Conservation (phyloP, 495 filamentous ascomycete species). For the Glonium stellatum region DNA sequence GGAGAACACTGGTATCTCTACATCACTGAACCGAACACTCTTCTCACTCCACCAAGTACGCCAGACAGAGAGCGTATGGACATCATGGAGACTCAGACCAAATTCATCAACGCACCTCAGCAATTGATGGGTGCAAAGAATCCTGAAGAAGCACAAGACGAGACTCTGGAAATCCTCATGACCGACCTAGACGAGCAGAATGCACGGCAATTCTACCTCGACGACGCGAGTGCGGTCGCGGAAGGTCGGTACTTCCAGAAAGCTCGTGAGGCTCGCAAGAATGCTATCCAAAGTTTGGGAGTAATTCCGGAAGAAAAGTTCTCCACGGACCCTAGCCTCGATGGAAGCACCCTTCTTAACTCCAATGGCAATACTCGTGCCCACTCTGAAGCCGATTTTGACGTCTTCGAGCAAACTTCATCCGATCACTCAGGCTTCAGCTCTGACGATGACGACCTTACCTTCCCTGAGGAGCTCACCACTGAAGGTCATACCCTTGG, state of each 20-base stretch:
- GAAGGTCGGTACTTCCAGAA: slow-evolving; percentile 64
- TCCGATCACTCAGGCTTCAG: slow-evolving; percentile 59
- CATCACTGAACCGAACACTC: slow-evolving; percentile 75
- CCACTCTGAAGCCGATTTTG: slow-evolving; percentile 50
- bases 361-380: slow-evolving; percentile 22
- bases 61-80: slow-evolving; percentile 48
- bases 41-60: slow-evolving; percentile 78
- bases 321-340: slow-evolving; percentile 36
- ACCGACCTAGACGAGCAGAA: slow-evolving; percentile 90
- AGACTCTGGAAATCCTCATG: slow-evolving; percentile 97
- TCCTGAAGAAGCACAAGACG: slow-evolving; percentile 51
- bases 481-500: slow-evolving; percentile 94
- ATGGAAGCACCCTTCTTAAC: slow-evolving; percentile 37
- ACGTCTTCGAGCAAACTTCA: slow-evolving; percentile 71
- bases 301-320: slow-evolving; percentile 31
- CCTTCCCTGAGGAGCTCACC: slow-evolving; percentile 64
- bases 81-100: slow-evolving; percentile 56
- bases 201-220: slow-evolving; percentile 94
- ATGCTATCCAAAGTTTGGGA: slow-evolving; percentile 47
- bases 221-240: slow-evolving; percentile 84
- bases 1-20: slow-evolving; percentile 99
- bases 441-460: slow-evolving; percentile 47
- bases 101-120: slow-evolving; percentile 50
- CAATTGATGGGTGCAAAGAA: slow-evolving; percentile 12
- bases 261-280: slow-evolving; percentile 50